These are phyloP conservation scores for Camellia granthamiana DNA, from an alignment of 148 eudicot genomes.

Conservation along the genomic window DNA sequence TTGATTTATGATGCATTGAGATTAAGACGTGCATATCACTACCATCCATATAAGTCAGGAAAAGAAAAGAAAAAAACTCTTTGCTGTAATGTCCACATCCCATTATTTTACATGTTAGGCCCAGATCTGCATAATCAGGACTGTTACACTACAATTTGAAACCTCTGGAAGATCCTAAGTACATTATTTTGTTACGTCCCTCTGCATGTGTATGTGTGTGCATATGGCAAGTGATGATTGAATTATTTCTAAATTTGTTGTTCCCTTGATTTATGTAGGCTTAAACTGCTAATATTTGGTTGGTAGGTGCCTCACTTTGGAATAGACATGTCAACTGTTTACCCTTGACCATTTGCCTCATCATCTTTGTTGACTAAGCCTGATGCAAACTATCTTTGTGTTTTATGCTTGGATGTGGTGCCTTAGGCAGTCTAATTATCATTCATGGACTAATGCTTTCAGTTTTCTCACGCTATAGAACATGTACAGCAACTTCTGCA, in stretches of 20 bases:
- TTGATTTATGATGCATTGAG: too few relatives aligned
- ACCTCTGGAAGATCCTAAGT: too few relatives aligned
- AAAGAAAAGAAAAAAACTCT: too few relatives aligned
- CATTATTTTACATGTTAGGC: too few relatives aligned
- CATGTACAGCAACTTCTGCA: not conserved
- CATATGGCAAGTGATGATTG: too few relatives aligned
- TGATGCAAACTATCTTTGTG: not conserved
- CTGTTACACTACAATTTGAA: too few relatives aligned
- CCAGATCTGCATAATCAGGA: too few relatives aligned
- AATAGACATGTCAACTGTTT: not conserved
- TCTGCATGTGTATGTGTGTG: too few relatives aligned
- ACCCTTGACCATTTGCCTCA: not conserved
- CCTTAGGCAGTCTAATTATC: not conserved
- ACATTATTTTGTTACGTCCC: too few relatives aligned
- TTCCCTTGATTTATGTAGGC: not conserved
- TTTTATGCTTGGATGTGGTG: not conserved
- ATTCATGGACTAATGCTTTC: constrained; percentile 9
- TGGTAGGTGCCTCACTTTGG: not conserved
- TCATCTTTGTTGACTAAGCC: not conserved
- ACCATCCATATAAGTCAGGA: too few relatives aligned
- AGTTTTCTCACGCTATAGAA: not conserved
- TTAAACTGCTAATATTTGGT: not conserved
- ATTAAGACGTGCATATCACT: too few relatives aligned
- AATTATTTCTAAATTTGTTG: not conserved
- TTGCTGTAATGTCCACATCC: too few relatives aligned